Base-by-base conservation (phyloP, 2,329 filamentous ascomycete genomes). In the Ceratocystis alfenasii region DNA sequence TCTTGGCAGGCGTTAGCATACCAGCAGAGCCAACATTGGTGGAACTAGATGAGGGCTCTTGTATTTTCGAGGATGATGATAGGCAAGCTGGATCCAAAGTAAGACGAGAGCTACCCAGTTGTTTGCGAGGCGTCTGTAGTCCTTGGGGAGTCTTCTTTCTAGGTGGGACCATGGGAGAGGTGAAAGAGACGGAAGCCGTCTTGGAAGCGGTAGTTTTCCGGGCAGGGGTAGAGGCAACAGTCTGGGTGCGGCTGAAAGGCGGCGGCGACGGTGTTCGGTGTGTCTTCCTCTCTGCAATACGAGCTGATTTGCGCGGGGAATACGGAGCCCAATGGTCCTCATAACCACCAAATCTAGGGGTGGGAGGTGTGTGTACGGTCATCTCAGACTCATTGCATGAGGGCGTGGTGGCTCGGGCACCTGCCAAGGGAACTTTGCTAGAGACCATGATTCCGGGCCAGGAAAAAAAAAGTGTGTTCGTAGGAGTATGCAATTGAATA, bases 1-100 rank as follows among this genome's bases (percentile, higher is more conserved):
- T 93, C 77, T 92, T 92, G 69, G 85, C 82, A 1, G 89, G 89
- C 2, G 89, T 93, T 17, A 87, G 88, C 59, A 92, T 82, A 81
- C 66, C 66, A 17, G 53, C 65, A 89, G 87, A 69, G 78, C 80
- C 65, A 74, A 71, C 55, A 73, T 70, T 55, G 65, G 75, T 75
- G 20, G 76, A 72, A 62, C 74, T 62, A 60, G 74, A 69, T 30
- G 70, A 68, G 50, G 74, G 71, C 45, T 71, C 69, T 65, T 74
- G 73, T 57, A 68, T 68, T 44, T 69, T 68, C 36, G 68, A 70
- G 69, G 74, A 73, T 12, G 80, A 76, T 17, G 80, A 77, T 66
- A 74, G 75, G 66, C 75, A 73, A 59, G 77, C 73, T 68, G 75
- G 73, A 64, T 81, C 77, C 5, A 76, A 74, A 28, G 78, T 77